Base-by-base conservation (phyloP, 2,329 filamentous ascomycete species). In the Didymellaceae sp. region DNA sequence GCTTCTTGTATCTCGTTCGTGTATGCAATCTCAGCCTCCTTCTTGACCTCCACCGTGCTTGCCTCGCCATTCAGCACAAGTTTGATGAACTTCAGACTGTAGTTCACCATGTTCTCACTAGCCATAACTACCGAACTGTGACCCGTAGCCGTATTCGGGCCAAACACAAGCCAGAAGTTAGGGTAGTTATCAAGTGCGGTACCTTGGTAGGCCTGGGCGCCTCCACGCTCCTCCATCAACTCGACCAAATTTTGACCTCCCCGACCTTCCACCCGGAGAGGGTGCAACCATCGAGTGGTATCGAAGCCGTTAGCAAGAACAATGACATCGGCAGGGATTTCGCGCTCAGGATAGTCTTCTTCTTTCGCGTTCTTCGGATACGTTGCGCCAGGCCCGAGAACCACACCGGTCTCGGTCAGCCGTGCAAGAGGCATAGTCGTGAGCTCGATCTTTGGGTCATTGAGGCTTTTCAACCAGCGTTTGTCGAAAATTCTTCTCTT, bases 21-120 rank as follows among this genome's bases (percentile, higher is more conserved):
- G 67, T 56, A 74, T 52, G 77, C 94, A 93, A 57, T 86, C 83
- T 62, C 81, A 77, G 49, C 96, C 80, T 72, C 97, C 96, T 73
- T 91, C 86, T 63, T 83, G 77, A 63, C 90, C 89, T 76, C 97
- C 88, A 80, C 92, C 94, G 69, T 94, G 87, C 68, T 94, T 92
- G 52, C 94, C 90, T 62, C 88, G 88, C 93, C 92, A 95, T 78
- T 97, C 90, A 54, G 92, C 14, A 86, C 74, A 2, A 81, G 79
- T 59, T 77, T 78, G 57, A 87, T 80, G 55, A 87, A 77, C 0
- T 82, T 82, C 8, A 88, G 63, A 0, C 80, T 78, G 63, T 82
- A 86, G 52, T 85, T 82, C 57, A 86, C 74, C 62, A 80, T 80
- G 63, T 86, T 87, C 58, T 88, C 85, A 4, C 77, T 75, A 0